Percentiles rank a stretch among this genome's conserved stretches.
These are phyloP conservation scores for Gossypium gossypioides DNA, from an alignment of 441 rosid genomes.

Conservation along the genomic window DNA sequence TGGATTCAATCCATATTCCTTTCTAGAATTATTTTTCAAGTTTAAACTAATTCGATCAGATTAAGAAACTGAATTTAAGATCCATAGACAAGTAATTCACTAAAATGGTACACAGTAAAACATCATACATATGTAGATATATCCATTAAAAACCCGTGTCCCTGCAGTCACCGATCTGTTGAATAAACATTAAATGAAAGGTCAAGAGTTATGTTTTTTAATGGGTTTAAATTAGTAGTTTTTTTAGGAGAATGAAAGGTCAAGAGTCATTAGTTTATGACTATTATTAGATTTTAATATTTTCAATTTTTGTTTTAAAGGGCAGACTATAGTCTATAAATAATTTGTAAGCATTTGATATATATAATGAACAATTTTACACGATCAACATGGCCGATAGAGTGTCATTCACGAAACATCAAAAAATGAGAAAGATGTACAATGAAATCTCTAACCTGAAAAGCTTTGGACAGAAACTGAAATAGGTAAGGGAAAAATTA, in stretches of 20 bases:
- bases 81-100: background rate
- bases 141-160: background rate
- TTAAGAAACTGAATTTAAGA: background rate
- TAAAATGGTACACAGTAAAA: background rate
- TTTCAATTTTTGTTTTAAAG: no score
- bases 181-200: no score
- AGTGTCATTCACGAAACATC: background rate
- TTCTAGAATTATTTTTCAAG: background rate
- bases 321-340: no score
- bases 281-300: no score
- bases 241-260: no score
- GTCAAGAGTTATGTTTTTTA: no score
- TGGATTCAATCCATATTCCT: background rate
- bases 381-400: background rate
- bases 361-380: no score
- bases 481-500: background rate
- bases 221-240: no score
- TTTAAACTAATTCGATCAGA: background rate
- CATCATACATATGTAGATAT: background rate
- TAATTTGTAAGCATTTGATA: no score
- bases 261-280: no score
- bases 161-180: background rate
- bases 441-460: constrained; percentile 10
- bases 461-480: constrained; percentile 5
- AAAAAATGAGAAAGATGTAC: background rate